Evolutionary conservation across 2,329 filamentous ascomycete species (phyloP).

Genomic region (Phyllosticta paracitricarpa): DNA sequence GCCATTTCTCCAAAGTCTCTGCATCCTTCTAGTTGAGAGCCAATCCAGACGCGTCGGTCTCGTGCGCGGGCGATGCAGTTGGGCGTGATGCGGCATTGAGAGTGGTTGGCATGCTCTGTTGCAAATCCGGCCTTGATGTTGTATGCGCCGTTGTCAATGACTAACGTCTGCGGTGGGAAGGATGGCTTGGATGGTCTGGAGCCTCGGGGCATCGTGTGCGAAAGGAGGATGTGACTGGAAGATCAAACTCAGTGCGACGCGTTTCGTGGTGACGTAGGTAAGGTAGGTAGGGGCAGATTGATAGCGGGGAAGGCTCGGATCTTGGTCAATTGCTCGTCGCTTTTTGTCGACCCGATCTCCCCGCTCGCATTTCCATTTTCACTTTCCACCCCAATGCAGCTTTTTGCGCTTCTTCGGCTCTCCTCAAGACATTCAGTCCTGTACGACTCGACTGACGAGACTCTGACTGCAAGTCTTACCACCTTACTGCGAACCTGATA

Average conservation of each 20-base stretch:
- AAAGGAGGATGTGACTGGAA: background rate
- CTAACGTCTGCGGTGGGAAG: conserved; percentile 47
- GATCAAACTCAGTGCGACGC: background rate
- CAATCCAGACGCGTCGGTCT: conserved; percentile 69
- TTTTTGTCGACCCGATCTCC: background rate
- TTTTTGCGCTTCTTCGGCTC: too few species aligned
- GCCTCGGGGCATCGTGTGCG: conserved; percentile 7
- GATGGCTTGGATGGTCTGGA: conserved; percentile 2
- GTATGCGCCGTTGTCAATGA: conserved; percentile 89
- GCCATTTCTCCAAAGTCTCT: conserved; percentile 81
- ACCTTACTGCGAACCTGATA: too few species aligned
- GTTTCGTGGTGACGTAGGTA: background rate
- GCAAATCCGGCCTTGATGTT: conserved; percentile 83
- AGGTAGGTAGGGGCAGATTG: background rate
- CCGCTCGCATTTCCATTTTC: too few species aligned
- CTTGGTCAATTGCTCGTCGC: background rate
- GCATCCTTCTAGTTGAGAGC: conserved; percentile 66
- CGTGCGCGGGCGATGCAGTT: conserved; percentile 78
- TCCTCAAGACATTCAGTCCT: too few species aligned
- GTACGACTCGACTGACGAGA: too few species aligned
- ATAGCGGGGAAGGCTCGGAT: background rate
- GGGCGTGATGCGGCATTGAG: conserved; percentile 60
- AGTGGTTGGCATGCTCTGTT: conserved; percentile 24
- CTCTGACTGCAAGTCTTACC: too few species aligned
- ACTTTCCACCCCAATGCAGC: too few species aligned